Conservation (phyloP, 2,329 filamentous ascomycete genomes). For the Curvularia lunata region DNA sequence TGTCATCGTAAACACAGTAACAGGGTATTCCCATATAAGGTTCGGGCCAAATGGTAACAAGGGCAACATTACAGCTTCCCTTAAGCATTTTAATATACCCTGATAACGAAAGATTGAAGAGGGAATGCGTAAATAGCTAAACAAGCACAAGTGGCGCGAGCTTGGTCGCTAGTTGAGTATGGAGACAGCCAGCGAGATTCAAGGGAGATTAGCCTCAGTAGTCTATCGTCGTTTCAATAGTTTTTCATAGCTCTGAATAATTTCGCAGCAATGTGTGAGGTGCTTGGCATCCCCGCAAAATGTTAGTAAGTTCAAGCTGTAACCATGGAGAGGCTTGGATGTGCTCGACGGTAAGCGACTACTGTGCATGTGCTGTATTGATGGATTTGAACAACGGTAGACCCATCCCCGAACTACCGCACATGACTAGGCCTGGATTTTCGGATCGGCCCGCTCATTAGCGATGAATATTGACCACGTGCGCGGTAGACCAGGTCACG, state of each 20-base stretch:
- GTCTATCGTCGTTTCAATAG: not conserved
- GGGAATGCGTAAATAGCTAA: not conserved
- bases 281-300: not conserved
- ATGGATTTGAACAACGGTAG: not conserved
- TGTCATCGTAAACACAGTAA: not conserved
- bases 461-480: not conserved
- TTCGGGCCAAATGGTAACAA: not conserved
- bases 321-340: not conserved
- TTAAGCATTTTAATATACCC: not conserved
- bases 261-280: not conserved
- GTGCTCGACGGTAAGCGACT: not conserved
- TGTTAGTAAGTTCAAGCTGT: not conserved
- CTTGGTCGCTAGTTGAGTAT: not conserved
- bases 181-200: too few species aligned
- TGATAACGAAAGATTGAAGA: not conserved
- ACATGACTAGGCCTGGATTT: not conserved
- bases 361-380: not conserved
- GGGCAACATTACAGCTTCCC: not conserved
- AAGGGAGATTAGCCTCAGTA: not conserved
- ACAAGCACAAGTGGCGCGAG: not conserved
- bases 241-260: not conserved
- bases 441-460: not conserved
- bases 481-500: not conserved
- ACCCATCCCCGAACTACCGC: not conserved
- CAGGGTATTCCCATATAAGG: not conserved